phyloP scores from a whole-genome alignment of 306 rosid genomes.

The Citrullus colocynthis region DNA sequence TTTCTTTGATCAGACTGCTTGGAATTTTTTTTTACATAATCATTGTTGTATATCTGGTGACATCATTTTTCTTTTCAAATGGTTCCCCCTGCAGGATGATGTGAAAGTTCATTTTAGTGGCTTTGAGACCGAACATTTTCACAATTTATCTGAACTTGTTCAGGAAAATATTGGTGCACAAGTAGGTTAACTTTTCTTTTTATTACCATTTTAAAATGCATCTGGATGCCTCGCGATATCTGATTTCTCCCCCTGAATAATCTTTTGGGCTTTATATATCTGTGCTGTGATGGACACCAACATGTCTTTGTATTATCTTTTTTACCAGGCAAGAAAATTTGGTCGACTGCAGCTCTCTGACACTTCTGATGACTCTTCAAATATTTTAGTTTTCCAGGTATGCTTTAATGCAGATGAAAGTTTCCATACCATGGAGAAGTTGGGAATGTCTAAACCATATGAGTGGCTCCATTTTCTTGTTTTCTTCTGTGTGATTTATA shows the following conservation, averaged over 20 bases:
- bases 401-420: not conserved
- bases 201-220: not conserved
- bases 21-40: not conserved
- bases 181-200: slow-evolving; percentile 25
- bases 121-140: slow-evolving; percentile 66
- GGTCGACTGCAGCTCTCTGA: slow-evolving; percentile 61
- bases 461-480: not conserved
- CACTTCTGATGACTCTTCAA: slow-evolving; percentile 51
- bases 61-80: not conserved
- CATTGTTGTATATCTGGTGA: not conserved
- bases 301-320: slow-evolving; percentile 13
- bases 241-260: not conserved
- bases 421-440: not conserved
- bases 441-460: not conserved
- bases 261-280: not conserved
- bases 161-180: slow-evolving; percentile 60
- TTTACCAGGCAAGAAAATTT: slow-evolving; percentile 42
- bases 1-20: not conserved
- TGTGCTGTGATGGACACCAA: not conserved
- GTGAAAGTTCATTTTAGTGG: slow-evolving; percentile 76
- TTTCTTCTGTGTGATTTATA: slow-evolving; percentile 4
- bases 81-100: slow-evolving; percentile 41
- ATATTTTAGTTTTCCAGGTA: slow-evolving; percentile 80
- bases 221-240: not conserved
- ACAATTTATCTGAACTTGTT: slow-evolving; percentile 86